Evolutionary conservation across 2,329 filamentous ascomycete genomes (phyloP).

Genomic region (Aureobasidium sp.): DNA sequence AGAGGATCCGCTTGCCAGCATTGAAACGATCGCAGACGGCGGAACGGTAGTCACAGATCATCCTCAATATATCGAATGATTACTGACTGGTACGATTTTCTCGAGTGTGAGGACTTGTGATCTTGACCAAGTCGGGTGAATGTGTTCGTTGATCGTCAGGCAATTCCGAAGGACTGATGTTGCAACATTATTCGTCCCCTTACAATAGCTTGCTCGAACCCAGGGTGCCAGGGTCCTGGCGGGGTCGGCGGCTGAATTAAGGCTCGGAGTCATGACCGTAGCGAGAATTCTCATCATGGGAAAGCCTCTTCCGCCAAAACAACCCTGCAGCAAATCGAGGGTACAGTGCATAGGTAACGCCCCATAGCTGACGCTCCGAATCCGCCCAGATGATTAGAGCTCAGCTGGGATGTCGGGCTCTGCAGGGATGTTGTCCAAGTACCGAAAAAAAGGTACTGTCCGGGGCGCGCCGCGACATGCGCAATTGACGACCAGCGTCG

Average conservation of each 20-base stretch:
- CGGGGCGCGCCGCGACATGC: neutral
- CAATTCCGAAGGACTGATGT: neutral
- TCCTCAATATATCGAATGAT: neutral
- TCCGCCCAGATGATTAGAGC: neutral
- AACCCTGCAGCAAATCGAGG: neutral
- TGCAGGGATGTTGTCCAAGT: neutral
- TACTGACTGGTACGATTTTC: neutral
- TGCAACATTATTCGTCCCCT: neutral
- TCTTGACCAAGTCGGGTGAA: neutral
- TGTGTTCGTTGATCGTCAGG: neutral
- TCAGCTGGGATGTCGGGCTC: neutral
- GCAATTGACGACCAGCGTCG: neutral
- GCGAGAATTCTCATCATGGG: neutral
- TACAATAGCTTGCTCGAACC: neutral
- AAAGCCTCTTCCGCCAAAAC: neutral
- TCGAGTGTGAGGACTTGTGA: neutral
- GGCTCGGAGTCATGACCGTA: neutral
- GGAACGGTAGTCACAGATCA: neutral
- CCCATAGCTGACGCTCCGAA: neutral
- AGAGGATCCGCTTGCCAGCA: neutral
- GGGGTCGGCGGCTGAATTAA: neutral
- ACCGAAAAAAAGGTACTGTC: neutral
- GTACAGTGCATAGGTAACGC: neutral
- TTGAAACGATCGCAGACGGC: neutral
- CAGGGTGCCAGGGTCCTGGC: slow-evolving; percentile 1